Evolutionary conservation across 2,329 filamentous ascomycete genomes (phyloP).

Genomic region (Remersonia thermophila): DNA sequence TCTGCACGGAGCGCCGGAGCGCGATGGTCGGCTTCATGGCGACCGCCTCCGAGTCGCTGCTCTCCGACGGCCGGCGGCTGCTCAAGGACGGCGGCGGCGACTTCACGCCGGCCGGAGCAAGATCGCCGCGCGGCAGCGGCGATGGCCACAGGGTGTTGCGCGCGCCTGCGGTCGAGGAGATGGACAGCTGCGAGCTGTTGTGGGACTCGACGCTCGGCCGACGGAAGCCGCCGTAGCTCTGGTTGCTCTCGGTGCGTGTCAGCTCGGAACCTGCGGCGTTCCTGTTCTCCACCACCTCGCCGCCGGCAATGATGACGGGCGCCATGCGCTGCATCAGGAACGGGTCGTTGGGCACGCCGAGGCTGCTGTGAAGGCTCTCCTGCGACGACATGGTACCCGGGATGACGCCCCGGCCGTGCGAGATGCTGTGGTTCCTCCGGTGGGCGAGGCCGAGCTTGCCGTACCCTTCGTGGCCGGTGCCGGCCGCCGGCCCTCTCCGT

Average conservation of each 20-base stretch:
- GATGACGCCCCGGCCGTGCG: constrained; percentile 34
- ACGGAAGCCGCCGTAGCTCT: constrained; percentile 27
- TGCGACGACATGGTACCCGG: constrained; percentile 35
- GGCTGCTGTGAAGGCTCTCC: constrained; percentile 32
- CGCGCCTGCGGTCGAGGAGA: constrained; percentile 28
- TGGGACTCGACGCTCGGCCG: constrained; percentile 33
- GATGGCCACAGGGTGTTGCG: constrained; percentile 43
- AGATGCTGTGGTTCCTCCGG: constrained; percentile 50
- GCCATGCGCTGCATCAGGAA: constrained; percentile 52
- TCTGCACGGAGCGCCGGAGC: constrained; percentile 42
- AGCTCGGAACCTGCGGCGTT: constrained; percentile 38
- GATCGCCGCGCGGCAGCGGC: constrained; percentile 30
- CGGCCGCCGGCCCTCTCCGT: constrained; percentile 75
- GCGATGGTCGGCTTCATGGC: constrained; percentile 40
- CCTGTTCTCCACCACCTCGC: constrained; percentile 47
- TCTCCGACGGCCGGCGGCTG: constrained; percentile 39
- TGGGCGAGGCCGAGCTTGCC: constrained; percentile 50
- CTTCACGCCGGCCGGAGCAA: constrained; percentile 8
- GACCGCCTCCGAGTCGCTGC: constrained; percentile 40
- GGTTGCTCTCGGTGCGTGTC: constrained; percentile 36
- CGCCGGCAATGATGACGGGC: constrained; percentile 54
- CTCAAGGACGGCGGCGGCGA: too few relatives aligned
- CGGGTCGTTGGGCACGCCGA: constrained; percentile 34
- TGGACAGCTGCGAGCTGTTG: constrained; percentile 29
- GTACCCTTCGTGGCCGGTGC: constrained; percentile 89